phyloP scores from a whole-genome alignment of 129 eudicot genomes.

The Helichrysum umbraculigerum region DNA sequence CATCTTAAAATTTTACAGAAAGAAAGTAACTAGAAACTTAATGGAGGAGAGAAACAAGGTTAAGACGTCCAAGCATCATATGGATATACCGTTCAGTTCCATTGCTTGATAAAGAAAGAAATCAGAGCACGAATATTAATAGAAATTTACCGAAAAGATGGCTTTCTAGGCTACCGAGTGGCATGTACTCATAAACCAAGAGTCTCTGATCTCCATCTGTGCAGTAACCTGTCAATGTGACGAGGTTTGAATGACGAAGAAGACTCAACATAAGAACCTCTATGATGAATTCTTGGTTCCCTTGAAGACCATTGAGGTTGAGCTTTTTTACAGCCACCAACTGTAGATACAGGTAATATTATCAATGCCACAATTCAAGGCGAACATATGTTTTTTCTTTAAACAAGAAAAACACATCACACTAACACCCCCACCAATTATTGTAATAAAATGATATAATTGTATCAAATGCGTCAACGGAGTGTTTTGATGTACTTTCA shows the following conservation, averaged over 20 bases:
- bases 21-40: not conserved
- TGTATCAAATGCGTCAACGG: not conserved
- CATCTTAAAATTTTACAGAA: not conserved
- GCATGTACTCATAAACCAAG: slow-evolving; percentile 88
- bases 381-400: not conserved
- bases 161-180: slow-evolving; percentile 78
- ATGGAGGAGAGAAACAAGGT: slow-evolving; percentile 10
- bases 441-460: not conserved
- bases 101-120: not conserved
- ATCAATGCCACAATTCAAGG: slow-evolving; percentile 18
- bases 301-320: slow-evolving; percentile 73
- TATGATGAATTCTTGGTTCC: slow-evolving; percentile 81
- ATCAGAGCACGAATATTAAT: not conserved
- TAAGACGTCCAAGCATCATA: not conserved
- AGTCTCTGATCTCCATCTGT: slow-evolving; percentile 94
- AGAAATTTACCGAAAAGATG: slow-evolving; percentile 73
- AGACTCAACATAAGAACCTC: slow-evolving; percentile 91
- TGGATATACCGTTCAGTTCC: no score
- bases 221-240: slow-evolving; percentile 86
- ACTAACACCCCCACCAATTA: not conserved
- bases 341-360: slow-evolving; percentile 40
- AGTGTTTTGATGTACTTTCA: not conserved
- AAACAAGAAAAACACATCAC: not conserved
- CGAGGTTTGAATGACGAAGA: slow-evolving; percentile 83
- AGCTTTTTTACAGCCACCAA: slow-evolving; percentile 81